Evolutionary conservation across 169 alveolate genomes (phyloP).

Genomic region (Eimeria necatrix): DNA sequence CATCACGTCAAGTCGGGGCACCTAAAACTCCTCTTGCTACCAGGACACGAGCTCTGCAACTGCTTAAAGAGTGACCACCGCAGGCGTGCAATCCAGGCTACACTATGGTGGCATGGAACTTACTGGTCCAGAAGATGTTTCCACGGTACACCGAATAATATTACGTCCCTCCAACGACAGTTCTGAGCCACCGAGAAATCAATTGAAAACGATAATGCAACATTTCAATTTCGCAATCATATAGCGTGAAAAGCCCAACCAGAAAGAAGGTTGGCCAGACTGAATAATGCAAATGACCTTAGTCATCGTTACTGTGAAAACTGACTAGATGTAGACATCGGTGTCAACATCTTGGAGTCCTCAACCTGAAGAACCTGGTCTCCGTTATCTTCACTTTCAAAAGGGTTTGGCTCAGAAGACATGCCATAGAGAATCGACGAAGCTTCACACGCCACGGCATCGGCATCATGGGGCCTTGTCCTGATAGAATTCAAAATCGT

Average conservation of each 20-base stretch:
- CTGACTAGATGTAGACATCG: constrained; percentile 20
- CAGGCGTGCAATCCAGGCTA: neutral
- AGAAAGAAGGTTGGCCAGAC: too few species aligned
- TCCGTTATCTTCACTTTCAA: constrained; percentile 60
- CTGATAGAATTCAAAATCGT: constrained; percentile 25
- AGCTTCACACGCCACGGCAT: constrained; percentile 54
- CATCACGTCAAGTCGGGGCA: neutral
- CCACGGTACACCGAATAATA: constrained; percentile 66
- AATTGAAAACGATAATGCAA: neutral
- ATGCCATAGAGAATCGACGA: constrained; percentile 18
- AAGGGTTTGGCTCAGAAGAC: constrained; percentile 66
- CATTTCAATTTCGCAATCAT: too few species aligned
- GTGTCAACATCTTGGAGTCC: neutral
- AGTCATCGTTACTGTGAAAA: neutral
- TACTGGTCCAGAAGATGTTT: constrained; percentile 62
- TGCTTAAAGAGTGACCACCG: too few species aligned
- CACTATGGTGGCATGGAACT: neutral
- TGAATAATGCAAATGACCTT: too few species aligned
- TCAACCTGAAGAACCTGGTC: neutral
- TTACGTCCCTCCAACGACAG: constrained; percentile 66
- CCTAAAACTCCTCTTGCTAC: too few species aligned
- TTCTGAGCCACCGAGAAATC: neutral
- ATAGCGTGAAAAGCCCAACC: too few species aligned
- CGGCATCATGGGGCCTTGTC: neutral
- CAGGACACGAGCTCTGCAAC: too few species aligned